Evolutionary conservation across 2,329 filamentous ascomycete species (phyloP), one percentile per base, ranked within the genome.

Genomic region (Colletotrichum cereale): DNA sequence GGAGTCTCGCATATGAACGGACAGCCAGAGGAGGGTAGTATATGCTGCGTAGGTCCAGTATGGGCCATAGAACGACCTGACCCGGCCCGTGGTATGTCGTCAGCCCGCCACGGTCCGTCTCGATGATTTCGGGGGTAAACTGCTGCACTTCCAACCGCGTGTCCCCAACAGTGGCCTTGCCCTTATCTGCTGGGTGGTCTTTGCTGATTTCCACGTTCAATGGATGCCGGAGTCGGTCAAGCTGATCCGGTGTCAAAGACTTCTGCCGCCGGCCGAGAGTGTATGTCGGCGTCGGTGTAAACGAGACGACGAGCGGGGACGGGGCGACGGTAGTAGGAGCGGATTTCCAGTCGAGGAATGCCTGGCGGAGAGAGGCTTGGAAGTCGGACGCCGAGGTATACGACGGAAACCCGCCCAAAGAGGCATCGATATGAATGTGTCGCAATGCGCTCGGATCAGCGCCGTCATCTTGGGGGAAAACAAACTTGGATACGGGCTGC

Each of bases 61-160:
- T 89, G 3, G 96, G 94, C 85, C 97, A 99, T n/a, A 95, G 90
- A 44, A 98, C 93, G 60, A 97, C 83, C 80, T 99, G 96, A 0
- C 96, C 96, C 0, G 96, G 96, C 0, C 96, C 96, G 80, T 99
- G 96, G 84, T 97, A 98, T 3, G 96, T 98, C 0, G 94, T 95
- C 75, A 97, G 90, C 0, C 96, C 96, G 73, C 96, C 96, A 66
- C 96, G 91, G n/a, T 90, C 88, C 18, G 93, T 92, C 76, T 91
- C 87, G 53, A 89, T 82, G 76, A 96, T 89, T n/a, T 88, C 84
- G 3, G 92, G 92, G 34, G 79, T 74, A 75, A 82, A 84, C 61
- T 69, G 75, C 61, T 44, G 83, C 83, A 40, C 79, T 31, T 16
- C 18, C 48, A 8, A 12, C 24, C 61, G 26, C 2, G 36, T 11